These are phyloP conservation scores for Lactarius evosmus DNA, from an alignment of 768 basidiomycete genomes.

Conservation along the genomic window DNA sequence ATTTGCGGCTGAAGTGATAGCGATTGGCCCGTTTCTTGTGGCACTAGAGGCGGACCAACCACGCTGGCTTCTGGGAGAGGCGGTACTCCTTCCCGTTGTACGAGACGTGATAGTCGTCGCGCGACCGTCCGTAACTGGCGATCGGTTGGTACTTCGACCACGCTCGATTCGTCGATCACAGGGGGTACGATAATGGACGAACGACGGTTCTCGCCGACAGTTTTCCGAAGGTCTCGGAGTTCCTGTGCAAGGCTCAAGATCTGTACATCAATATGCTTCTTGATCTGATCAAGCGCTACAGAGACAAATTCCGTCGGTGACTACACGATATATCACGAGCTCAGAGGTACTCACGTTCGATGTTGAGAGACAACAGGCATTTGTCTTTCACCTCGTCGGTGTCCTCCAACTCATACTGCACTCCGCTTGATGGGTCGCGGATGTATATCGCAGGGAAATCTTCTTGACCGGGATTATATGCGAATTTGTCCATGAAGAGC, in stretches of 20 bases:
- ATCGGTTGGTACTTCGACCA: conserved; percentile 62
- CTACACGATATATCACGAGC: not conserved
- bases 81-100: conserved; percentile 39
- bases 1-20: conserved; percentile 55
- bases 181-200: conserved; percentile 45
- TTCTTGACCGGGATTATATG: conserved; percentile 88
- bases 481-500: conserved; percentile 92
- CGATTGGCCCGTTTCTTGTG: conserved; percentile 66
- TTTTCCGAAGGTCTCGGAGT: conserved; percentile 79
- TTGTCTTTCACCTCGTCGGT: conserved; percentile 88
- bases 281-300: conserved; percentile 94
- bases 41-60: conserved; percentile 40
- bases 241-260: conserved; percentile 83
- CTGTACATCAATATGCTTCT: conserved; percentile 93
- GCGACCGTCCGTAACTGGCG: conserved; percentile 71
- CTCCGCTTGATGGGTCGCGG: conserved; percentile 85
- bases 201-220: conserved; percentile 55
- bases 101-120: conserved; percentile 68
- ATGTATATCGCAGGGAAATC: conserved; percentile 97
- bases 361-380: conserved; percentile 86
- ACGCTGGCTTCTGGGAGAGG: conserved; percentile 32
- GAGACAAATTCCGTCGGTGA: conserved; percentile 3
- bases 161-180: conserved; percentile 60
- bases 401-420: conserved; percentile 95
- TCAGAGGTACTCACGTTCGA: conserved; percentile 75